A percentile compares a stretch with the other conserved stretches of the same genome.
Conservation (phyloP, 345 rosid species). For the Hibiscus tridactylites region DNA sequence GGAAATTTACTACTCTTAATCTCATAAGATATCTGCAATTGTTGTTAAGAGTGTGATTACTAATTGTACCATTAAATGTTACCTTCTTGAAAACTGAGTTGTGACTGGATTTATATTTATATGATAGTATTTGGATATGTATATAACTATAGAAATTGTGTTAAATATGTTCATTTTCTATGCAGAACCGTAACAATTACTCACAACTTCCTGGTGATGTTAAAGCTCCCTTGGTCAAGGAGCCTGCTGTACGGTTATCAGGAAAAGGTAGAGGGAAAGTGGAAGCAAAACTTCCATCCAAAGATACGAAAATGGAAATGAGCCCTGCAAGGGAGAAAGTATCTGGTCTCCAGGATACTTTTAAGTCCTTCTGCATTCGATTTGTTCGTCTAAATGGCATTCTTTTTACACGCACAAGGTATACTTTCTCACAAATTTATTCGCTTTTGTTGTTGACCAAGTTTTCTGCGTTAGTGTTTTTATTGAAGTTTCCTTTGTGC, state of each 20-base stretch:
- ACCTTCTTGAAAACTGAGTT: background rate
- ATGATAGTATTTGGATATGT: background rate
- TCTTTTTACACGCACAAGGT: slow-evolving; percentile 96
- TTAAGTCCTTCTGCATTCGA: slow-evolving; percentile 58
- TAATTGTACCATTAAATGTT: background rate
- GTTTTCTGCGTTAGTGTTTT: background rate
- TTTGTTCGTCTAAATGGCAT: slow-evolving; percentile 90
- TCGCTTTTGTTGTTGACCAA: background rate
- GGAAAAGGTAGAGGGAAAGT: slow-evolving; percentile 63
- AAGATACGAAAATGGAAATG: slow-evolving; percentile 39
- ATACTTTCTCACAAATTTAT: slow-evolving; percentile 1
- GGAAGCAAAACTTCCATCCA: slow-evolving; percentile 38
- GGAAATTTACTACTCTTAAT: background rate
- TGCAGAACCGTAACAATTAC: slow-evolving; percentile 73
- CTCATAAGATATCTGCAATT: background rate
- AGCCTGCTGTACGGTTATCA: slow-evolving; percentile 25
- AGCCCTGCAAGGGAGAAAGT: slow-evolving; percentile 38
- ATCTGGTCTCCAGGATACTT: slow-evolving; percentile 35
- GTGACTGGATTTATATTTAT: background rate
- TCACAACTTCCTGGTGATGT: slow-evolving; percentile 44
- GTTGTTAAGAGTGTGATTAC: background rate
- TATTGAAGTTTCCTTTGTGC: slow-evolving; percentile 17
- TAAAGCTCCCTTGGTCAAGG: slow-evolving; percentile 34
- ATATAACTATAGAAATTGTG: background rate
- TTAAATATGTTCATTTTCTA: background rate